Evolutionary conservation across 805 yeast genomes (phyloP).

Genomic region (Metschnikowia amazonensis): DNA sequence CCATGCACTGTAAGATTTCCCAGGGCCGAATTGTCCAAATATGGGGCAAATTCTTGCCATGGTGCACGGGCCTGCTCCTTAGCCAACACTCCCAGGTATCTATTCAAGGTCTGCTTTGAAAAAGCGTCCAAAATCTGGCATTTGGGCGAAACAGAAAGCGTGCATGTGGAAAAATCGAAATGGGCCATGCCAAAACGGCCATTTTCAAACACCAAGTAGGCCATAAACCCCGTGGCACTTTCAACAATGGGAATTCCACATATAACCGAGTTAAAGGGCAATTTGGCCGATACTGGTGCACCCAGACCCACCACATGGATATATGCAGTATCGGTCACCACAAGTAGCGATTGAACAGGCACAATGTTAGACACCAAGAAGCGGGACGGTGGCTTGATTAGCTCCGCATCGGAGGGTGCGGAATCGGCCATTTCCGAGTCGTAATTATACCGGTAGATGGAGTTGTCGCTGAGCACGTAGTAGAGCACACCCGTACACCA

Average conservation of each 20-base stretch:
- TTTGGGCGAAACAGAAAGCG: background rate
- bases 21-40: constrained; percentile 22
- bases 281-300: background rate
- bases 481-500: constrained; percentile 8
- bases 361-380: constrained; percentile 15
- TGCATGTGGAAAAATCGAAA: background rate
- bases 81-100: constrained; percentile 10
- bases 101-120: constrained; percentile 20
- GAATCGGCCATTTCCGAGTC: background rate
- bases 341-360: background rate
- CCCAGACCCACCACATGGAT: constrained; percentile 3
- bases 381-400: constrained; percentile 10
- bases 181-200: constrained; percentile 10
- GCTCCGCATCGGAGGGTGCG: background rate
- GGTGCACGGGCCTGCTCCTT: constrained; percentile 16
- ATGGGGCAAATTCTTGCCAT: constrained; percentile 15
- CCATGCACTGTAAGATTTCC: constrained; percentile 23
- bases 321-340: constrained; percentile 12
- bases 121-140: constrained; percentile 14
- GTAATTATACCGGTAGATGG: constrained; percentile 13
- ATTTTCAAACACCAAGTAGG: constrained; percentile 11
- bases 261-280: constrained; percentile 10
- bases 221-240: background rate
- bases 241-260: constrained; percentile 7
- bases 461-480: constrained; percentile 18